These are phyloP conservation scores for Chaetomiaceae sp. DNA, from an alignment of 2,329 filamentous ascomycete genomes.

Conservation along the genomic window DNA sequence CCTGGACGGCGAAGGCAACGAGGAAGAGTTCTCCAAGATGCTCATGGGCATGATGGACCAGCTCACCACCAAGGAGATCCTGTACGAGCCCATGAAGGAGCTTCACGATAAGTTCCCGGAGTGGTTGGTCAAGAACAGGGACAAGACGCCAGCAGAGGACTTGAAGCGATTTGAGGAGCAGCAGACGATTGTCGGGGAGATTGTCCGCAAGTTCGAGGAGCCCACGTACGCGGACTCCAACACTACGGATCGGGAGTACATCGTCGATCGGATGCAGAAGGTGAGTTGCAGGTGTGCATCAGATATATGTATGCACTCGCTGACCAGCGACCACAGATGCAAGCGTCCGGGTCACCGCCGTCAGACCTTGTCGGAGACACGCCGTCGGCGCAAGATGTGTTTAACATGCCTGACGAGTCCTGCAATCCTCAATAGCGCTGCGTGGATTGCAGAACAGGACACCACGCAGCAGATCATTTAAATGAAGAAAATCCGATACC, in stretches of 20 bases:
- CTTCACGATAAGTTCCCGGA: conserved; percentile 83
- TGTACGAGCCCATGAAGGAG: conserved; percentile 99
- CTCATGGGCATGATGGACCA: conserved; percentile 98
- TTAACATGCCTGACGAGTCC: conserved; percentile 54
- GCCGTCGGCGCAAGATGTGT: conserved; percentile 69
- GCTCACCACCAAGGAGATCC: conserved; percentile 93
- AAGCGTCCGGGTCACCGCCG: conserved; percentile 86
- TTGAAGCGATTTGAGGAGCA: conserved; percentile 76
- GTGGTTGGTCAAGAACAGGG: conserved; percentile 77
- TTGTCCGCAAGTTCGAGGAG: conserved; percentile 83
- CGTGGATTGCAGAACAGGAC: neutral
- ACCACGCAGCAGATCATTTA: too few species aligned
- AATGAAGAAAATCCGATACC: too few species aligned
- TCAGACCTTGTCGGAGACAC: conserved; percentile 87
- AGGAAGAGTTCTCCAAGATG: conserved; percentile 91
- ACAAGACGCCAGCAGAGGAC: conserved; percentile 62
- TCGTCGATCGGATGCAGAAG: conserved; percentile 97
- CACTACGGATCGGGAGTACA: conserved; percentile 75
- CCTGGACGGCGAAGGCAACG: conserved; percentile 50
- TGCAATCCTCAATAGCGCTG: conserved; percentile 52
- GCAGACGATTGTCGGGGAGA: conserved; percentile 71
- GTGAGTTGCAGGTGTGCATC: conserved; percentile 41
- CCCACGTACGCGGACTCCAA: conserved; percentile 76
- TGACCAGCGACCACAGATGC: conserved; percentile 64
- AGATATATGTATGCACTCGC: neutral